Evolutionary conservation across 2,329 filamentous ascomycete species (phyloP).

Genomic region (Aschersonia sp.): DNA sequence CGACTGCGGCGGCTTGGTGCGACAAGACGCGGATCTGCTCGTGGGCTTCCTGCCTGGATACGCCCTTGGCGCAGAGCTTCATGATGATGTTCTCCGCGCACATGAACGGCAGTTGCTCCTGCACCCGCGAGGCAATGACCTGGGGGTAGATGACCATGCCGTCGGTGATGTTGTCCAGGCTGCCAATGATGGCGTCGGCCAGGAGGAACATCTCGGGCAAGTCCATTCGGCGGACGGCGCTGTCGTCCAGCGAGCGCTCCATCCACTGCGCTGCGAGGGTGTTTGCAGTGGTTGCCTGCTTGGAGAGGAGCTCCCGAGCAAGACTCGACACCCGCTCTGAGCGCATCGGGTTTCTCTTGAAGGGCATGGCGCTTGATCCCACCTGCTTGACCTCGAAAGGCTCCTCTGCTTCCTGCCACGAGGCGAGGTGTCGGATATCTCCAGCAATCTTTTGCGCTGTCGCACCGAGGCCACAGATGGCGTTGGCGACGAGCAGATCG

Average conservation of each 20-base stretch:
- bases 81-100: slow-evolving; percentile 56
- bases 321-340: slow-evolving; percentile 6
- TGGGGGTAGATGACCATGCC: slow-evolving; percentile 69
- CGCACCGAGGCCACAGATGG: slow-evolving; percentile 65
- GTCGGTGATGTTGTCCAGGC: slow-evolving; percentile 51
- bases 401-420: slow-evolving; percentile 74
- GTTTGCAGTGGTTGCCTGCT: slow-evolving; percentile 16
- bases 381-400: slow-evolving; percentile 72
- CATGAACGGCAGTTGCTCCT: slow-evolving; percentile 79
- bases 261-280: slow-evolving; percentile 25
- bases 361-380: slow-evolving; percentile 32
- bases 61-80: slow-evolving; percentile 57
- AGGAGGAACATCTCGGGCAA: slow-evolving; percentile 54
- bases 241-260: slow-evolving; percentile 66
- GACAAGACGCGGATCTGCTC: slow-evolving; percentile 75
- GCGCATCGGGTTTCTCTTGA: slow-evolving; percentile 8
- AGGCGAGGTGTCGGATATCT: slow-evolving; percentile 60
- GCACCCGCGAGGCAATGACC: slow-evolving; percentile 51
- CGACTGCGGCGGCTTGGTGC: slow-evolving; percentile 55
- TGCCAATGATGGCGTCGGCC: slow-evolving; percentile 53
- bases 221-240: slow-evolving; percentile 48
- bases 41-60: slow-evolving; percentile 66
- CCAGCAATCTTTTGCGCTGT: slow-evolving; percentile 55
- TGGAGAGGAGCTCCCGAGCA: slow-evolving; percentile 26
- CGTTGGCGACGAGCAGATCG: slow-evolving; percentile 67